phyloP scores from a whole-genome alignment of 768 basidiomycete species.

The Dentipellis sp. region DNA sequence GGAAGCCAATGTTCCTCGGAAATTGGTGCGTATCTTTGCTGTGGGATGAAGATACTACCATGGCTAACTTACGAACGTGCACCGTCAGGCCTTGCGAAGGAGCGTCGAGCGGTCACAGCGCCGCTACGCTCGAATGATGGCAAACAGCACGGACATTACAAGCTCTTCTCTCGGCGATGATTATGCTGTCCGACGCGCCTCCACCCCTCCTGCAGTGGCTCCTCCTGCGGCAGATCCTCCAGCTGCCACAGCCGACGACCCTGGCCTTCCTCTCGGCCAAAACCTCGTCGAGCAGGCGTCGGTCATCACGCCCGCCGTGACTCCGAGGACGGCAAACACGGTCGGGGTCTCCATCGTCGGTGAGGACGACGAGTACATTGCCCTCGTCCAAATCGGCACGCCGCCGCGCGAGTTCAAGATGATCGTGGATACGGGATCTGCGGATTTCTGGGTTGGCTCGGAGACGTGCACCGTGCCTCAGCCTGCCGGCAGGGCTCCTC shows the following conservation, averaged over 20 bases:
- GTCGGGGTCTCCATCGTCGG: slow-evolving; percentile 64
- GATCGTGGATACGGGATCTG: slow-evolving; percentile 39
- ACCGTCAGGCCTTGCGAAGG: slow-evolving; percentile 51
- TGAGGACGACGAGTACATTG: slow-evolving; percentile 44
- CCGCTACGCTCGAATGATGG: slow-evolving; percentile 63
- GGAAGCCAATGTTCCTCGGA: slow-evolving; percentile 28
- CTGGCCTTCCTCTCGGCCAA: neutral
- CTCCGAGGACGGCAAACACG: slow-evolving; percentile 38
- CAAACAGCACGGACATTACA: slow-evolving; percentile 35
- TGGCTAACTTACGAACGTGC: no score
- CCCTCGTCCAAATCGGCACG: slow-evolving; percentile 34
- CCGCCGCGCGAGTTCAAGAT: slow-evolving; percentile 32
- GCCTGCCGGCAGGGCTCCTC: slow-evolving; percentile 14
- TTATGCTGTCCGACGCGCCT: neutral
- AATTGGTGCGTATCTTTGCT: slow-evolving; percentile 26
- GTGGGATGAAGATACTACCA: no score
- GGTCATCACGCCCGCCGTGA: slow-evolving; percentile 26
- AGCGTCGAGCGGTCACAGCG: slow-evolving; percentile 55
- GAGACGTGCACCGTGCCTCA: slow-evolving; percentile 19
- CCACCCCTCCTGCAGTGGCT: neutral
- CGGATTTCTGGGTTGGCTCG: slow-evolving; percentile 34
- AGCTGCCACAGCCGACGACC: neutral
- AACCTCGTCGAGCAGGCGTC: slow-evolving; percentile 18
- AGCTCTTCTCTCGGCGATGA: slow-evolving; percentile 27
- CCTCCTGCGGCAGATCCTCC: neutral